Base-by-base conservation (phyloP, 176 grass and related monocot species). In the Bromus sterilis region DNA sequence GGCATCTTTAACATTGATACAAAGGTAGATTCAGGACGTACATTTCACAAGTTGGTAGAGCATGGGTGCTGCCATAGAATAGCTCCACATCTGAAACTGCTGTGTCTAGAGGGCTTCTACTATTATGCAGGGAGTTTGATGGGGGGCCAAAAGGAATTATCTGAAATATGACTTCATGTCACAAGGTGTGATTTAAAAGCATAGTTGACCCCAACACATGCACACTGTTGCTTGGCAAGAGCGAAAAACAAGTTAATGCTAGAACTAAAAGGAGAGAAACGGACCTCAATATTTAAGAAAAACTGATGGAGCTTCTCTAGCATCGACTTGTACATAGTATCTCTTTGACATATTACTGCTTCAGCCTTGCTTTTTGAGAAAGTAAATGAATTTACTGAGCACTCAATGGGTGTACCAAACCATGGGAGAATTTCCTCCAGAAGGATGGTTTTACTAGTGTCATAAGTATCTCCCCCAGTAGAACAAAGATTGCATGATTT, bases 351-450 rank as follows among this genome's bases (percentile, higher is more conserved):
- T 87, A 88, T 81, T 85, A 91, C 62, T 29, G 53, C 62, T 71
- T 98, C 89, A 31, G 94, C 77, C 36, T 73, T 85, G 53, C 53
- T 78, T 78, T 93, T 93, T 89, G 88, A 91, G 82, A 95, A 98
- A 59, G 83, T 82, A 82, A 95, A 83, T 66, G 91, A 93, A 77
- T 91, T 93, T 84, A 86, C 73, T 64, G 83, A 77, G 44, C 75
- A 93, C 37, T 86, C 65, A 48, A 64, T 80, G 72, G 93, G 70
- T 3, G 25, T 70, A 86, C 68, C 80, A 80, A 91, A 90, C 92
- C 90, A 93, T 1, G 93, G 96, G 58, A 95, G 93, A 84, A 93
- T 87, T 60, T 90, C 89, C 63, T 88, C 91, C 58, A 91, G 51
- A 89, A 74, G 87, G 64, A 84, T 84, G 37, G 64, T 82, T 71